Evolutionary conservation across 2,329 filamentous ascomycete species (phyloP), one percentile per base, ranked within the genome.

Genomic region (Teratosphaeria zuluensis): DNA sequence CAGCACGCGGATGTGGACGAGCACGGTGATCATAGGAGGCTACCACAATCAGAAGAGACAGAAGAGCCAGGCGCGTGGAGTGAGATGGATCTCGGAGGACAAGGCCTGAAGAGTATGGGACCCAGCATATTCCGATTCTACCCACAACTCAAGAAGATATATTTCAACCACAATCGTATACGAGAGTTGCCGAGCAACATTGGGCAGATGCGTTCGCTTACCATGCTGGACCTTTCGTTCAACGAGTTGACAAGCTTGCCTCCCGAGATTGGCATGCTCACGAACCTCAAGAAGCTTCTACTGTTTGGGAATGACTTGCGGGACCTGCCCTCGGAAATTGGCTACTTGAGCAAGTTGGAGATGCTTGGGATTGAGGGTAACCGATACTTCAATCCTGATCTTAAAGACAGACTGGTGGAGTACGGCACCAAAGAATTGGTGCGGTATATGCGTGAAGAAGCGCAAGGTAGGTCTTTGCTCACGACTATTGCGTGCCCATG

Each of bases 181-280:
- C 85, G 85, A 31, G 80, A 82, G 53, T 78, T 99, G n/a, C 91
- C 92, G 12, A 78, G 88, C 42, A 81, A 85, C 24, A 90, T 99
- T 70, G 92, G 94, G 46, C 83, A 87, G 66, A 79, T 99, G 64
- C 86, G 92, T 63, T 87, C 88, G 63, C 77, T 99, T 54, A 88
- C 84, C 38, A 83, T 92, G 68, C 82, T 99, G 54, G 92, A 99
- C 73, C 81, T 92, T 2, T 97, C 94, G 0, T 85, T 87, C 76
- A 99, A 99, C 73, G 84, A 92, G 62, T 80, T 99, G 61, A 82
- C 81, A 8, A 85, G 88, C 63, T 78, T 99, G 3, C 94, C 94
- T 1, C 83, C 89, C 24, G 92, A 99, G 77, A 84, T 99, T 61
- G 94, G 94, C 70, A 99, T 97, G 92, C 90, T 96, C 68, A 94